A percentile compares a stretch with the other conserved stretches of the same genome.
Conservation (phyloP, 768 basidiomycete genomes). For the Tremella yokohamensis region DNA sequence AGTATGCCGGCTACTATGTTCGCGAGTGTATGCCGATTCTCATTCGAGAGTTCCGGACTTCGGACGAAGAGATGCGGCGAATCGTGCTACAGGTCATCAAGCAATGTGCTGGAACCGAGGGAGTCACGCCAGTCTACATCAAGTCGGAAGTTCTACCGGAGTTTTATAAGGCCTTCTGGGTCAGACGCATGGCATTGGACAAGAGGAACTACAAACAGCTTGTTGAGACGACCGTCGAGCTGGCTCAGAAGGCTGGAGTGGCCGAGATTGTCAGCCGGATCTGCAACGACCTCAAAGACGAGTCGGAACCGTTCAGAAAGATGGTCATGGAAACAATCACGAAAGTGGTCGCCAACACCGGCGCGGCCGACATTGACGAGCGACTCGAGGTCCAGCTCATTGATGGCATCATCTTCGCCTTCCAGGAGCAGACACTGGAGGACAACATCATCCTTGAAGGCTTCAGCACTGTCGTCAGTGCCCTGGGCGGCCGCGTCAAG, state of each 20-base stretch:
- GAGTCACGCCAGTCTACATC: conserved; percentile 92
- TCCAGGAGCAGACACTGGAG: conserved; percentile 99
- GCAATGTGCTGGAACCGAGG: conserved; percentile 97
- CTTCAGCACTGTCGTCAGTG: conserved; percentile 95
- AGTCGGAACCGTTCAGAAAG: conserved; percentile 63
- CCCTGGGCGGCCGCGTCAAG: conserved; percentile 89
- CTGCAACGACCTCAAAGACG: conserved; percentile 79
- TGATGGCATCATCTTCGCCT: conserved; percentile 97
- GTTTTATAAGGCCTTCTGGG: conserved; percentile 99
- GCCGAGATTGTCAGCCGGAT: conserved; percentile 88
- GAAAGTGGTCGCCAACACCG: conserved; percentile 85
- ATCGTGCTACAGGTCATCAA: conserved; percentile 98
- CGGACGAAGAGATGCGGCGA: conserved; percentile 99
- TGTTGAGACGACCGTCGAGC: conserved; percentile 96
- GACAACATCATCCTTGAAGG: conserved; percentile 99
- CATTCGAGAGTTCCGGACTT: conserved; percentile 94
- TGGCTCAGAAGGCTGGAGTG: conserved; percentile 95
- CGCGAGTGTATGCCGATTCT: conserved; percentile 64
- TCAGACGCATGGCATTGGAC: conserved; percentile 87
- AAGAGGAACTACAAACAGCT: conserved; percentile 93
- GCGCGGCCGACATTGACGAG: conserved; percentile 97
- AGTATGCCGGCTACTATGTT: conserved; percentile 98
- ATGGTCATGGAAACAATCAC: conserved; percentile 99
- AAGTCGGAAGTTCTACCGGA: conserved; percentile 97
- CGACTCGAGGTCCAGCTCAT: conserved; percentile 88